Evolutionary conservation across 768 basidiomycete species (phyloP), one percentile per base, ranked within the genome.

Genomic region (Termitomyces sp.): DNA sequence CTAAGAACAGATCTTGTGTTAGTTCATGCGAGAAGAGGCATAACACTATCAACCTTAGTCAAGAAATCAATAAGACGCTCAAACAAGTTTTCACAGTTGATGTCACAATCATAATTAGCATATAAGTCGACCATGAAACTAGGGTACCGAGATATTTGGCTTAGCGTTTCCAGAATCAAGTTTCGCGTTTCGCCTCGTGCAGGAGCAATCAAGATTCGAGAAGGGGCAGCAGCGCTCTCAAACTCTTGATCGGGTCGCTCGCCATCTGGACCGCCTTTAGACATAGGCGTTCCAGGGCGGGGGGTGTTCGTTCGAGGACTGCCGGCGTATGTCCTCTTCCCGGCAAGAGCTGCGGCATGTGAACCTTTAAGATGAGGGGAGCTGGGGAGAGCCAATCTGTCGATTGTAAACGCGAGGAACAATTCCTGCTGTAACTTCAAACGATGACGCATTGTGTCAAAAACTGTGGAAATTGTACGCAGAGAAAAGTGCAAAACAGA

Each of bases 91-190:
- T 98, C 97, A 70, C 92, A 94, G 66, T 98, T 96, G 62, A 90
- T 85, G 66, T 97, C 94, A 66, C 94, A 98, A 68, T 99, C 97
- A 70, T 98, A 99, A 70, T 98, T 99, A 55, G 86, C 81, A 75
- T 93, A 99, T 14, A 97, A 76, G 66, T 98, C 94, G 47, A 96
- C 92, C 90, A 97, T 93, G 75, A 96, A 95, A 67, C 87, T 91
- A 2, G 91, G 84, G 64, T 90, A 85, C 3, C 88, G 79, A 16
- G 91, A 87, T 45, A 95, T 82, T 54, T 91, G 88, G 54, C 81
- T 82, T 26, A 98, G 74, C 5, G 90, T 90, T 70, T 98, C 96
- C 58, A 99, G 75, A 65, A 98, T 86, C 56, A 98, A 74, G 66
- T 96, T 92, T 24, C 94, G 83, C 9, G 88, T 92, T 72, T 94